Evolutionary conservation across 257 asterid species (phyloP).

Genomic region (Buddleja alternifolia): DNA sequence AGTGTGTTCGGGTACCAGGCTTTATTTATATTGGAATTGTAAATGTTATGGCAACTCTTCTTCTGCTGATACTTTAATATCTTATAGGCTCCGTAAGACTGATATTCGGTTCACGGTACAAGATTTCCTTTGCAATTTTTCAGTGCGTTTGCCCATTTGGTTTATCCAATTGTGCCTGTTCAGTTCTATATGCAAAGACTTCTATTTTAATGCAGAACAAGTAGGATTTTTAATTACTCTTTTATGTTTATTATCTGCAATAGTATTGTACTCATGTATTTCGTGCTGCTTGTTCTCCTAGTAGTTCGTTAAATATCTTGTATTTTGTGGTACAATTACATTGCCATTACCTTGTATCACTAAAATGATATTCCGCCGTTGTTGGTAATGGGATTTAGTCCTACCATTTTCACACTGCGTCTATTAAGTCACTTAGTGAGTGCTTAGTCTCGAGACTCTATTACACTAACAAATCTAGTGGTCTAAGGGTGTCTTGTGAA

Average conservation of each 20-base stretch:
- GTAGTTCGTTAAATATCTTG: neutral
- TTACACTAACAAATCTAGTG: neutral
- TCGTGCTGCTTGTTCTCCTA: too few relatives aligned
- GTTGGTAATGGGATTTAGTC: neutral
- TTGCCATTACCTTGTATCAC: neutral
- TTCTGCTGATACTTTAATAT: neutral
- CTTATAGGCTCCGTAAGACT: neutral
- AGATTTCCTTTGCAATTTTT: neutral
- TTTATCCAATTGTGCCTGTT: neutral
- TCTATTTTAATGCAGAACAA: neutral
- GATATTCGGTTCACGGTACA: neutral
- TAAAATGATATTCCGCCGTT: neutral
- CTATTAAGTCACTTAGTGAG: too few relatives aligned
- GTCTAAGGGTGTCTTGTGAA: neutral
- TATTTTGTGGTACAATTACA: neutral
- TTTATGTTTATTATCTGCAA: neutral
- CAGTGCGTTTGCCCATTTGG: too few relatives aligned
- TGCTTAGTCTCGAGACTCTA: too few relatives aligned
- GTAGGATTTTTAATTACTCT: neutral
- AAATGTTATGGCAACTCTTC: neutral
- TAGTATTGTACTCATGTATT: neutral
- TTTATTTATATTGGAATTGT: neutral
- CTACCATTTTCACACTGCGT: neutral
- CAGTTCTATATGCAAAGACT: neutral
- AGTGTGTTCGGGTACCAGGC: neutral